These are phyloP conservation scores for Arthrinium phaeospermum DNA, from an alignment of 2,329 filamentous ascomycete genomes.

Conservation along the genomic window DNA sequence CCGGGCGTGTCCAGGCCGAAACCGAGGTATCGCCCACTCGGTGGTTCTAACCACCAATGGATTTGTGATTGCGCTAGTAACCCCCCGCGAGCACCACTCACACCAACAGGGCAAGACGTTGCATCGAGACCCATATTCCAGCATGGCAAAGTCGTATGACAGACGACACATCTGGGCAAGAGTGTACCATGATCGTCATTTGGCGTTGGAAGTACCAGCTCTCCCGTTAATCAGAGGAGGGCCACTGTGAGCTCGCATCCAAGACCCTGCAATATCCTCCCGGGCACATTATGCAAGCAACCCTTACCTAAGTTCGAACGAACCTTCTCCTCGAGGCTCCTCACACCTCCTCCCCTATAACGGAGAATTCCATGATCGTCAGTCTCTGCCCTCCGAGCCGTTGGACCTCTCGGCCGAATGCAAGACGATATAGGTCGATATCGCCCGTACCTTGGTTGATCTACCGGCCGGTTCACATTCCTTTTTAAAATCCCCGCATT, in stretches of 20 bases:
- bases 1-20: not conserved
- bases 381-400: not conserved
- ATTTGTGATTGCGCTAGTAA: not conserved
- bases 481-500: not conserved
- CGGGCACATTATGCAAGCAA: not conserved
- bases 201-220: not conserved
- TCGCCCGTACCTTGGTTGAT: not conserved
- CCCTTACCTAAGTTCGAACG: not conserved
- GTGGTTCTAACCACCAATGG: not conserved
- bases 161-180: not conserved
- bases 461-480: constrained; percentile 1
- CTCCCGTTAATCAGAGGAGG: not conserved
- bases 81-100: not conserved
- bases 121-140: not conserved
- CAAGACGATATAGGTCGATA: not conserved
- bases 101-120: not conserved
- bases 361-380: not conserved
- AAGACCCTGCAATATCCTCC: not conserved
- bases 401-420: not conserved
- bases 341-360: not conserved
- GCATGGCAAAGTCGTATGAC: constrained; percentile 12
- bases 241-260: not conserved
- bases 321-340: not conserved
- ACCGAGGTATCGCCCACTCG: not conserved
- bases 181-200: not conserved